Conservation (phyloP, 2,329 filamentous ascomycete species). For the Teratosphaeria gauchensis region DNA sequence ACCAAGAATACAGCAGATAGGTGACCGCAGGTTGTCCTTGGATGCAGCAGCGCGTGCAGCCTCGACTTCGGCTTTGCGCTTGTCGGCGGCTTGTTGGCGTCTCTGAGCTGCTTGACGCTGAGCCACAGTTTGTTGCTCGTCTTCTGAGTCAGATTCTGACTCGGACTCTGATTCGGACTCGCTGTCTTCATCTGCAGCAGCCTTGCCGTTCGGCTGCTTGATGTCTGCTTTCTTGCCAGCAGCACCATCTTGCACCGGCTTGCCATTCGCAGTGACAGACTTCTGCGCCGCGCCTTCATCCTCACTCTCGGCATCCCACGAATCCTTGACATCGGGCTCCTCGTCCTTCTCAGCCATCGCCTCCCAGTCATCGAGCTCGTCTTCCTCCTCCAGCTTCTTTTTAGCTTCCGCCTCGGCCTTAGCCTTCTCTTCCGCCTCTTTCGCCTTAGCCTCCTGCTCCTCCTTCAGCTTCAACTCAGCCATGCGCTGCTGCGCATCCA, state of each 20-base stretch:
- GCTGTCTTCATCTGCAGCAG: conserved; percentile 30
- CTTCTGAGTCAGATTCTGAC: conserved; percentile 44
- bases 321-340: conserved; percentile 76
- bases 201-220: conserved; percentile 19
- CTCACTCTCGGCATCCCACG: conserved; percentile 46
- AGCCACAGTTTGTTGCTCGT: conserved; percentile 66
- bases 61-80: conserved; percentile 81
- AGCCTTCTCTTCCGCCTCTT: conserved; percentile 68
- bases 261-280: conserved; percentile 25
- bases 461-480: conserved; percentile 43
- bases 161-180: conserved; percentile 48
- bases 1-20: conserved; percentile 98
- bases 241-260: conserved; percentile 22
- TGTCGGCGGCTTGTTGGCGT: conserved; percentile 81
- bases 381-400: conserved; percentile 52
- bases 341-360: conserved; percentile 65
- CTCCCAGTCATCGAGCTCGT: conserved; percentile 76
- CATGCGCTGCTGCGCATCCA: conserved; percentile 47
- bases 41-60: conserved; percentile 85
- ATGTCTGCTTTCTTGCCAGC: conserved; percentile 18
- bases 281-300: conserved; percentile 73
- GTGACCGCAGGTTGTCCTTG: conserved; percentile 88
- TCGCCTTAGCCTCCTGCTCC: conserved; percentile 65
- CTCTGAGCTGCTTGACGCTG: conserved; percentile 62
- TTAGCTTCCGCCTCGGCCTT: conserved; percentile 59